Evolutionary conservation across 208 protist species (phyloP).

Genomic region (Leishmania arabica): DNA sequence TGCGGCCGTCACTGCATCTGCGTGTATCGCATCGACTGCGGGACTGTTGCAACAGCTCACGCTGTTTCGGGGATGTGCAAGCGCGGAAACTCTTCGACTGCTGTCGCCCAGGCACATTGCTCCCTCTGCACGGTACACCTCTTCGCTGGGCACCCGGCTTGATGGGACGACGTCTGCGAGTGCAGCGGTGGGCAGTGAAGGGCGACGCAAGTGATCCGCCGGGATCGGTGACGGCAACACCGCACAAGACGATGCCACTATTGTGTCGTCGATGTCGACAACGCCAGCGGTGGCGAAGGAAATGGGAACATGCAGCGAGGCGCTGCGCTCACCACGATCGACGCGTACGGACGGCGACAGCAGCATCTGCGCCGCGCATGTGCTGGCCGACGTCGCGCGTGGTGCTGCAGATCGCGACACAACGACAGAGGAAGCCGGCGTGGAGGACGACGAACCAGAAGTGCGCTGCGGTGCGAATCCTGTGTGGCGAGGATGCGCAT

Average conservation of each 20-base stretch:
- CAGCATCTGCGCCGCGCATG: neutral
- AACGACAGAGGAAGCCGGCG: neutral
- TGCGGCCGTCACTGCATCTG: neutral
- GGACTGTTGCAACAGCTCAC: neutral
- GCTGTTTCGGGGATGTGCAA: neutral
- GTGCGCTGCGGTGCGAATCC: neutral
- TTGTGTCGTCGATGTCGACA: neutral
- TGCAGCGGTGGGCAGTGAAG: constrained; percentile 9
- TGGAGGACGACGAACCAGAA: neutral
- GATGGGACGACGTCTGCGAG: constrained; percentile 3
- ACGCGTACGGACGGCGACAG: constrained; percentile 3
- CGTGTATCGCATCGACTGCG: neutral
- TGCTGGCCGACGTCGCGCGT: constrained; percentile 1
- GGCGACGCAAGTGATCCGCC: neutral
- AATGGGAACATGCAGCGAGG: neutral
- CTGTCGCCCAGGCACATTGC: neutral
- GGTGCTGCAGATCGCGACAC: constrained; percentile 9
- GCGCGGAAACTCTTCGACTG: neutral
- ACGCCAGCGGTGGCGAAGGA: neutral
- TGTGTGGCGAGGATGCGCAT: neutral
- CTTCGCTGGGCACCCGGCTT: constrained; percentile 3
- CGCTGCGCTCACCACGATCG: constrained; percentile 6
- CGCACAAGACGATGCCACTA: neutral
- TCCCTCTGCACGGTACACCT: neutral
- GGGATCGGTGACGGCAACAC: constrained; percentile 4